phyloP scores from a whole-genome alignment of 2,329 filamentous ascomycete genomes.

The Aspergillus pseudotamarii region DNA sequence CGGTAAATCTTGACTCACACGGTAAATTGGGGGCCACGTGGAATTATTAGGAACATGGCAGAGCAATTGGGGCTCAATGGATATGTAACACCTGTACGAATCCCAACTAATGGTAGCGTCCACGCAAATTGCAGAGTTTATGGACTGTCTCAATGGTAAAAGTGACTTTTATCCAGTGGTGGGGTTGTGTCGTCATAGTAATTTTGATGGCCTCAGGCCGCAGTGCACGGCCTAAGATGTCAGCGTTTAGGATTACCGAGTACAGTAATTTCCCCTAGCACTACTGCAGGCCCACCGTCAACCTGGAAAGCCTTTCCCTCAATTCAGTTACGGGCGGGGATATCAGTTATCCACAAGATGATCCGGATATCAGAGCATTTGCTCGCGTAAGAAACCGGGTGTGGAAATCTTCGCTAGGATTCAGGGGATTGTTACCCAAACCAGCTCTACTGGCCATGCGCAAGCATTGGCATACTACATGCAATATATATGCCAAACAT shows the following conservation, averaged over 20 bases:
- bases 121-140: neutral
- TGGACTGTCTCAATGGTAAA: neutral
- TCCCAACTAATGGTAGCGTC: neutral
- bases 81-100: neutral
- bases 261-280: neutral
- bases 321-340: too few species aligned
- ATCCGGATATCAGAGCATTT: too few species aligned
- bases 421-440: too few species aligned
- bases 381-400: too few species aligned
- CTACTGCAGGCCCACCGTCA: neutral
- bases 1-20: constrained; percentile 12
- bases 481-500: too few species aligned
- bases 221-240: neutral
- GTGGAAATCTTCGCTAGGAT: too few species aligned
- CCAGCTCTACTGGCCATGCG: too few species aligned
- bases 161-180: neutral
- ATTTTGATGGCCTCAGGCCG: constrained; percentile 11
- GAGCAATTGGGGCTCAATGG: neutral
- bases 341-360: too few species aligned
- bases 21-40: constrained; percentile 3
- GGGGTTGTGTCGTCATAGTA: constrained; percentile 24
- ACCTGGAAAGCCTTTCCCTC: neutral
- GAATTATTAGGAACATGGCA: constrained; percentile 9
- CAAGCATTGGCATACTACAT: too few species aligned
- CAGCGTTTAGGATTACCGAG: neutral